Evolutionary conservation across 495 filamentous ascomycete genomes (phyloP).

Genomic region (Xylaria palmicola): DNA sequence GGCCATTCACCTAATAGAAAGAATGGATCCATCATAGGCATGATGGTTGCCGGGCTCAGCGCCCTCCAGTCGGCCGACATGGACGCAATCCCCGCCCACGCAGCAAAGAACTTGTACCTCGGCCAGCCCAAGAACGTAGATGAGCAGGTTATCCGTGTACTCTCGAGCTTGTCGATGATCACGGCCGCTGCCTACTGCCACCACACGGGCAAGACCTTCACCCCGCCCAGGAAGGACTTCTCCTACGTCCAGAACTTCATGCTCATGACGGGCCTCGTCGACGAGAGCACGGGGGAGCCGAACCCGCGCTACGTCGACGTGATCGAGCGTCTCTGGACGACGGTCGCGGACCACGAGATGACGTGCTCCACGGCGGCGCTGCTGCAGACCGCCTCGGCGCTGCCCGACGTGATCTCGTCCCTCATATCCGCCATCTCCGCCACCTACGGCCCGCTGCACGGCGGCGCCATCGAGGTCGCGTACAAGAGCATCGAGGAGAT

Average conservation of each 20-base stretch:
- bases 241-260: constrained; percentile 27
- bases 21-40: constrained; percentile 7
- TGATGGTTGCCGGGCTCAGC: constrained; percentile 6
- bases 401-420: constrained; percentile 35
- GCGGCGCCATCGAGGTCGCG: constrained; percentile 55
- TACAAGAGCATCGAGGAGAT: constrained; percentile 52
- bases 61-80: constrained; percentile 4
- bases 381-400: constrained; percentile 46
- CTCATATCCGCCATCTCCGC: constrained; percentile 46
- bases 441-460: constrained; percentile 57
- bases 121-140: constrained; percentile 40
- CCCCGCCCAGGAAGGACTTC: constrained; percentile 30
- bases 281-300: constrained; percentile 16
- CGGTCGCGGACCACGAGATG: constrained; percentile 55
- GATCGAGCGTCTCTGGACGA: constrained; percentile 44
- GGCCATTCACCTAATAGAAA: not conserved
- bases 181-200: constrained; percentile 40
- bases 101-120: constrained; percentile 28
- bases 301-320: constrained; percentile 29
- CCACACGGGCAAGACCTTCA: constrained; percentile 44
- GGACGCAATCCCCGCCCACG: constrained; percentile 16
- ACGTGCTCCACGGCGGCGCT: constrained; percentile 53
- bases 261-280: constrained; percentile 31
- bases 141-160: constrained; percentile 39
- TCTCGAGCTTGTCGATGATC: constrained; percentile 40